Evolutionary conservation across 1,284 basidiomycete species (phyloP).

Genomic region (Earliella scabrosa): DNA sequence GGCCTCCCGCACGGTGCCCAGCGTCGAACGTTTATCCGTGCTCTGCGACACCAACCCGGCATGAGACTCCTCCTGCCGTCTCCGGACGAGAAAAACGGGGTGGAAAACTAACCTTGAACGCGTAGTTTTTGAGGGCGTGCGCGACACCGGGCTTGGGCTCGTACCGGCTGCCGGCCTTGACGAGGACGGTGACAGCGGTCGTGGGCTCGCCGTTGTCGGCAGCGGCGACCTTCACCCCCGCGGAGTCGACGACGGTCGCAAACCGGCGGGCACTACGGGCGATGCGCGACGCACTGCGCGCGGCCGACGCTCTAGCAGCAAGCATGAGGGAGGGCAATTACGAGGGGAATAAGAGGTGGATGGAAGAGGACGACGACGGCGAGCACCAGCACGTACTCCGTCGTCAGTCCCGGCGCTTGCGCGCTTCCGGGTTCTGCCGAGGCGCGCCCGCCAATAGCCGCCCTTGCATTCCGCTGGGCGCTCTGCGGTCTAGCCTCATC

Average conservation of each 20-base stretch:
- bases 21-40: conserved; percentile 83
- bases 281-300: conserved; percentile 57
- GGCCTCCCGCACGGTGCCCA: conserved; percentile 91
- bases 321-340: conserved; percentile 47
- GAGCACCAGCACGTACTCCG: background rate
- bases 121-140: conserved; percentile 93
- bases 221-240: conserved; percentile 85
- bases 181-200: conserved; percentile 83
- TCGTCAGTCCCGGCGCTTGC: conserved; percentile 9
- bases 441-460: conserved; percentile 14
- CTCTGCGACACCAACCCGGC: conserved; percentile 57
- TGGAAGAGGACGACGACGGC: conserved; percentile 13
- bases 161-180: conserved; percentile 90
- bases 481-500: background rate
- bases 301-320: conserved; percentile 60
- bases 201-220: conserved; percentile 84
- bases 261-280: conserved; percentile 58
- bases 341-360: conserved; percentile 2
- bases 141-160: conserved; percentile 88
- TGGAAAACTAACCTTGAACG: conserved; percentile 80
- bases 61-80: background rate
- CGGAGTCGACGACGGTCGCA: conserved; percentile 78
- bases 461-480: conserved; percentile 10
- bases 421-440: conserved; percentile 18
- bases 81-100: background rate